Evolutionary conservation across 2,329 filamentous ascomycete species (phyloP), one percentile per base, ranked within the genome.

Genomic region (Arthroderma uncinatum): DNA sequence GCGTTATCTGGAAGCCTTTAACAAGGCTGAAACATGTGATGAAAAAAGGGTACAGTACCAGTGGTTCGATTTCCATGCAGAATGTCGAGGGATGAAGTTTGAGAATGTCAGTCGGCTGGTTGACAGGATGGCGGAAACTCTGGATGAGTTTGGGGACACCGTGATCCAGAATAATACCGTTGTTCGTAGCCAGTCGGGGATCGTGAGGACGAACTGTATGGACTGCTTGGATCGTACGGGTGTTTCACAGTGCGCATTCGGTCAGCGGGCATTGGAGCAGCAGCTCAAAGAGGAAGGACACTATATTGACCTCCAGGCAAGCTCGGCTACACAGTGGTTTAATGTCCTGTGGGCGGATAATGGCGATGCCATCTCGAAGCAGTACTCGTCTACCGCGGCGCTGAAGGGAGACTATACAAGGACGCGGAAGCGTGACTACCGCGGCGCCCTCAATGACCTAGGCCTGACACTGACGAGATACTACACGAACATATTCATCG

Each of bases 331-430:
- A 4, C 80, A 84, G 48, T 97, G 92, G 90, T 97, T 97, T 75
- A 97, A 98, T 70, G 90, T 83, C 0, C 77, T 97, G 0, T 98
- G 93, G 92, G 93, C 93, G 0, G 93, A 98, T 68, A 98, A 98
- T 63, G 93, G 93, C 12, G 93, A 98, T 70, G 89, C 91, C 0
- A 89, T 97, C 57, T 95, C 89, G 0, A 90, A 91, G 63, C 92
- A 96, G 69, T 98, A 98, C 70, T 90, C 93, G 1, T 95, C 90
- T 8, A 97, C 93, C 0, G 89, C 90, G 1, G 93, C 93, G 0
- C 82, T 98, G 73, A 98, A 98, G 68, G 93, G 93, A 7, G 93
- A 98, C 70, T 98, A 92, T 67, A 98, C 93, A 0, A 82, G 93
- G 47, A 96, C 91, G 2, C 81, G 85, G 58, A 95, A 94, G 73